phyloP scores from a whole-genome alignment of 768 basidiomycete genomes.

The Mycena chlorophos region DNA sequence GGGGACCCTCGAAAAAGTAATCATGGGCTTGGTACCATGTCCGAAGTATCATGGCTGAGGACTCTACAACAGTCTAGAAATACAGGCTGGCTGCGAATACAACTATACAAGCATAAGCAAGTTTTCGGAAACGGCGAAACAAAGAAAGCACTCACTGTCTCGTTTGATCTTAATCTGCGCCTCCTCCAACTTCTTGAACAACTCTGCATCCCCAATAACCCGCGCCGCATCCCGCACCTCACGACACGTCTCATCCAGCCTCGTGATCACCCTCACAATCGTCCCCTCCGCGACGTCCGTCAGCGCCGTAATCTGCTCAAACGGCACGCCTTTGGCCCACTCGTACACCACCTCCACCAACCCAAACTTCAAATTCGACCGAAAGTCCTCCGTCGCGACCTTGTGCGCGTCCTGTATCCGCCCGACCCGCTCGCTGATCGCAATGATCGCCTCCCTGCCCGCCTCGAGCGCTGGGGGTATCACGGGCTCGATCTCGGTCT shows the following conservation, averaged over 20 bases:
- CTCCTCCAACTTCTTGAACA: constrained; percentile 99
- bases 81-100: constrained; percentile 22
- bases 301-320: constrained; percentile 87
- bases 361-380: constrained; percentile 82
- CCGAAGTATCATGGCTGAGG: too few relatives aligned
- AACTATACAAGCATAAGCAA: constrained; percentile 1
- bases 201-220: constrained; percentile 92
- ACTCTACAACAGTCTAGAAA: constrained; percentile 8
- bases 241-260: constrained; percentile 94
- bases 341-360: constrained; percentile 97
- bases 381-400: constrained; percentile 78
- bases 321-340: constrained; percentile 99
- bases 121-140: neutral
- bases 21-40: too few relatives aligned
- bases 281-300: constrained; percentile 97
- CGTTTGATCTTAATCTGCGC: constrained; percentile 91
- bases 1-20: too few relatives aligned
- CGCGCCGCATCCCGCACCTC: constrained; percentile 97
- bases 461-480: constrained; percentile 78
- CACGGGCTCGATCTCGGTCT: constrained; percentile 85
- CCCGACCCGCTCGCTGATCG: constrained; percentile 76
- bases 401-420: constrained; percentile 78
- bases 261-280: constrained; percentile 93
- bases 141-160: constrained; percentile 72
- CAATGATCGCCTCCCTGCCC: constrained; percentile 76